These are phyloP conservation scores for Allium cepa DNA, from an alignment of 106 monocot genomes.

Conservation along the genomic window DNA sequence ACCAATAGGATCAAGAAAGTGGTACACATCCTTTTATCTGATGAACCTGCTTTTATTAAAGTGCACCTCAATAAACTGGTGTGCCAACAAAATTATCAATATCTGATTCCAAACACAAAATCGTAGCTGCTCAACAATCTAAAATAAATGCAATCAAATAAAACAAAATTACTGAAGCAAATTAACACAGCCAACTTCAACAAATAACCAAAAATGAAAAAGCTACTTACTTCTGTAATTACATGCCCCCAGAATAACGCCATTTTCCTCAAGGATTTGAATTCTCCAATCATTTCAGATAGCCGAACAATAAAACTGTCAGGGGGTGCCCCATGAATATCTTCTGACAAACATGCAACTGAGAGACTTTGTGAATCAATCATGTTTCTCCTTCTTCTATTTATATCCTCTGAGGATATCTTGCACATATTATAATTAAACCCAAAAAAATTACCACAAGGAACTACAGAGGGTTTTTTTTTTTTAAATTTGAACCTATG, in stretches of 20 bases:
- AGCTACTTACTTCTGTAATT: constrained; percentile 50
- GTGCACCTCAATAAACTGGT: neutral
- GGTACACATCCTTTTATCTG: neutral
- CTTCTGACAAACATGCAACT: constrained; percentile 21
- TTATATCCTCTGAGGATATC: constrained; percentile 52
- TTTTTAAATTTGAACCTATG: neutral
- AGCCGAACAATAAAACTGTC: constrained; percentile 62
- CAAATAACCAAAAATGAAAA: neutral
- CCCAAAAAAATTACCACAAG: constrained; percentile 11
- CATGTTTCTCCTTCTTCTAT: constrained; percentile 6
- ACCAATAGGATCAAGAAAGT: neutral
- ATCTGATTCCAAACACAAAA: too few species aligned
- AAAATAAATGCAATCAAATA: neutral
- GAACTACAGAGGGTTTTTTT: neutral
- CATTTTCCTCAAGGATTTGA: constrained; percentile 66
- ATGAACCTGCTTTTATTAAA: neutral
- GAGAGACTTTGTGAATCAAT: constrained; percentile 10
- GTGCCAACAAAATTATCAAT: too few species aligned
- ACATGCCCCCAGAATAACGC: constrained; percentile 58
- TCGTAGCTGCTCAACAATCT: neutral
- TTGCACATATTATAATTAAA: constrained; percentile 39
- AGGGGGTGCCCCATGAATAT: constrained; percentile 73
- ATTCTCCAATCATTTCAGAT: constrained; percentile 42
- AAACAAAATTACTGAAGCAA: neutral
- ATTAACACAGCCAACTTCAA: neutral